Conservation (phyloP, 2,329 filamentous ascomycete species). For the Fusarium begoniae region DNA sequence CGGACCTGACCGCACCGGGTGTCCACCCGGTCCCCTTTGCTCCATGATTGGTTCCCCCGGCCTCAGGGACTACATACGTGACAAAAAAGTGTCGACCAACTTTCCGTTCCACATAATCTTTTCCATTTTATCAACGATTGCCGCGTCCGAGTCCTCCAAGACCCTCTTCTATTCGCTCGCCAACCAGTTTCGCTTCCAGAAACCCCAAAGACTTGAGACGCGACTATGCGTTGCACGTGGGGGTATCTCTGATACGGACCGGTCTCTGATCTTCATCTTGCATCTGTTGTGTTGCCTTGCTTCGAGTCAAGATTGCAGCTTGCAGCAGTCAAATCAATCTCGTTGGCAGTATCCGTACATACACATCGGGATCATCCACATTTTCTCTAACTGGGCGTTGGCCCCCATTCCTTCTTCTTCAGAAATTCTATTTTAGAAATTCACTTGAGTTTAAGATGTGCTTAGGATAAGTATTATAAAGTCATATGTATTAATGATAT, state of each 20-base stretch:
- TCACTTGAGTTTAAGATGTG: not conserved
- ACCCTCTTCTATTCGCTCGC: conserved; percentile 12
- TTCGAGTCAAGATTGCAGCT: not conserved
- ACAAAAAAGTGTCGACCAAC: conserved; percentile 25
- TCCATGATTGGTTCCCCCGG: conserved; percentile 16
- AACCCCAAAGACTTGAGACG: not conserved
- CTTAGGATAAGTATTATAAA: not conserved
- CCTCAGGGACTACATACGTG: not conserved
- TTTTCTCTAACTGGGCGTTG: not conserved
- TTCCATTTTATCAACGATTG: conserved; percentile 15
- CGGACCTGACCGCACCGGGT: conserved; percentile 35
- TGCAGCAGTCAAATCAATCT: not conserved
- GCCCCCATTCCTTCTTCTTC: not conserved
- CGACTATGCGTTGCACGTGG: conserved; percentile 10
- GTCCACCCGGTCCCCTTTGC: conserved; percentile 21
- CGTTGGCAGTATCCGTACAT: too few species aligned
- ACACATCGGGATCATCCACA: not conserved
- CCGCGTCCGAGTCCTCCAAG: conserved; percentile 13
- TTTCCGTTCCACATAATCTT: conserved; percentile 18
- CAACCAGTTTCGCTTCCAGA: conserved; percentile 15
- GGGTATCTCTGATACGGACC: conserved; percentile 15
- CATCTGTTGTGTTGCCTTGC: not conserved
- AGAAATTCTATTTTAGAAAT: not conserved
- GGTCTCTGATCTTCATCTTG: conserved; percentile 3
- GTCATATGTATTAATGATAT: not conserved